A percentile compares a stretch with the other conserved stretches of the same genome.
phyloP scores from a whole-genome alignment of 1,139 yeast genomes.

The Hyphopichia pseudoburtonii region DNA sequence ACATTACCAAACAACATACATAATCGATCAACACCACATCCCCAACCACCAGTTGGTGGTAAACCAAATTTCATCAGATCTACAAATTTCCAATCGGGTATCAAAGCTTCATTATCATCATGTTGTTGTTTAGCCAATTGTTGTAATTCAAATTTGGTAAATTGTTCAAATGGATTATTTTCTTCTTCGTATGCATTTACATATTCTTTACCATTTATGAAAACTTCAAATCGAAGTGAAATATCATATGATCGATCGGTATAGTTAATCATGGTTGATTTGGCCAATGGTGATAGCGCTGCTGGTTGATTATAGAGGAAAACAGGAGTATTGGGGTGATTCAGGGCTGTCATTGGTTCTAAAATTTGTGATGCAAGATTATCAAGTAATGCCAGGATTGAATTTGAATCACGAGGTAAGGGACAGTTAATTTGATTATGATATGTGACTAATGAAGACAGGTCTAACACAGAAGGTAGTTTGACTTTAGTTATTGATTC shows the following conservation, averaged over 20 bases:
- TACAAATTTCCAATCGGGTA: constrained; percentile 74
- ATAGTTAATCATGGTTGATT: constrained; percentile 38
- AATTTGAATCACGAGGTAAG: constrained; percentile 47
- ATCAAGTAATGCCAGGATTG: constrained; percentile 65
- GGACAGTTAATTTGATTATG: constrained; percentile 26
- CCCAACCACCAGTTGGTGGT: constrained; percentile 99
- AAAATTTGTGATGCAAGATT: constrained; percentile 58
- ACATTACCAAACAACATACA: constrained; percentile 73
- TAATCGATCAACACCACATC: constrained; percentile 87
- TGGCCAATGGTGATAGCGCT: constrained; percentile 83
- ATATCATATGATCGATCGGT: constrained; percentile 36
- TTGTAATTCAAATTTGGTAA: constrained; percentile 59
- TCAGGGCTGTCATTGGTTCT: constrained; percentile 56
- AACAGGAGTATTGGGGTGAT: constrained; percentile 50
- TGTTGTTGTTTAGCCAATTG: constrained; percentile 44
- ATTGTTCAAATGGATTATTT: constrained; percentile 76
- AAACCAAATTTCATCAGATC: constrained; percentile 85
- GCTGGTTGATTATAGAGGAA: constrained; percentile 84
- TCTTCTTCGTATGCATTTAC: constrained; percentile 97
- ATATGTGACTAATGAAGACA: constrained; percentile 39
- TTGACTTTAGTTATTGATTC: constrained; percentile 43
- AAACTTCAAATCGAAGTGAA: constrained; percentile 79
- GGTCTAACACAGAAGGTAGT: constrained; percentile 40
- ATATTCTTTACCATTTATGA: constrained; percentile 76
- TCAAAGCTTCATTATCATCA: constrained; percentile 60